Base-by-base conservation (phyloP, 2,329 filamentous ascomycete genomes). In the Elsinoe necatrix region DNA sequence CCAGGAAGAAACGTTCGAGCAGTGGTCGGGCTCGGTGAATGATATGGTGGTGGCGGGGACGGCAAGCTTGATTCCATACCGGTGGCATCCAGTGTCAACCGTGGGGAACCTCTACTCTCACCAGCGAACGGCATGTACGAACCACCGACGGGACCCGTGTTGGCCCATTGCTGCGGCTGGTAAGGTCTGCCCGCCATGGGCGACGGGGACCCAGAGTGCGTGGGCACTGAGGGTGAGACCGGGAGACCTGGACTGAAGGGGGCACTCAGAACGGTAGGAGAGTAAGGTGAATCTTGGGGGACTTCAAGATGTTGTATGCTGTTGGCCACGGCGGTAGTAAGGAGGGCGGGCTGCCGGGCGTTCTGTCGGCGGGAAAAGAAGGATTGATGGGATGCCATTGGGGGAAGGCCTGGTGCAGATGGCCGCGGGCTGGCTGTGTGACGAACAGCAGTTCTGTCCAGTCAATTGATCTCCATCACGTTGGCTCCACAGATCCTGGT, bases 141-240 rank as follows among this genome's bases (percentile, higher is more conserved):
- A 21, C 71, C 73, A 58, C 68, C 68, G 7, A 69, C 63, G 50
- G 69, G 67, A 14, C 66, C 69, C 56, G 64, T 65, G 58, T 71
- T 69, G 62, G 67, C 69, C 75, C 75, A 78, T 71, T 77, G 74
- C 63, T 73, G 72, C 34, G 75, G 75, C 63, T 77, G 77, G 67
- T 78, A 78, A 1, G 74, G 57, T 52, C 60, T 61, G 20, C 62
- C 61, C 55, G 61, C 58, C 55, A 64, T 62, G 21, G 61, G 57
- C 56, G 59, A 58, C 23, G 62, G 58, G 7, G 64, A 63, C 57
- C 58, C 63, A 60, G 65, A 66, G 41, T 61, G 61, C 45, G 62
- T 55, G 39, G 62, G 57, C 39, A 59, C 59, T 43, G 61, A 58
- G 34, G 62, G 63, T 42, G 64, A 60, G 29, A 68, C 68, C 18